Percentiles rank a stretch among this genome's conserved stretches.
Evolutionary conservation across 805 yeast genomes (phyloP).

Genomic region (Ogataea philodendri): DNA sequence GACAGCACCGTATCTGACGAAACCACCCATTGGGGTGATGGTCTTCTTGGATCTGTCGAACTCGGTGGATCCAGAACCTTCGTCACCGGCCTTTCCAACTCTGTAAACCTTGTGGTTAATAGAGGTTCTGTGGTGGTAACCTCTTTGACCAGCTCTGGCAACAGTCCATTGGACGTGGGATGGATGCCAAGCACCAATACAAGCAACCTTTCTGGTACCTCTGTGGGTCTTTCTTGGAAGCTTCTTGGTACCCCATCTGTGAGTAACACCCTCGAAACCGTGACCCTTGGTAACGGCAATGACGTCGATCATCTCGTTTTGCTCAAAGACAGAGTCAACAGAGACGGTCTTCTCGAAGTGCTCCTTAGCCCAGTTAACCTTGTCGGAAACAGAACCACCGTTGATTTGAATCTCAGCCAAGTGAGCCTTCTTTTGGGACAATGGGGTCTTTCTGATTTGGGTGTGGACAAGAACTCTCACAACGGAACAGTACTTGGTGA

Average conservation of each 20-base stretch:
- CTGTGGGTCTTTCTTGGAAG: conserved; percentile 99
- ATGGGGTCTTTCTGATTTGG: conserved; percentile 98
- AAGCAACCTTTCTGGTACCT: conserved; percentile 99
- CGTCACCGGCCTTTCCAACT: conserved; percentile 95
- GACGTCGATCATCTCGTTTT: conserved; percentile 97
- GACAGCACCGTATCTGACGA: conserved; percentile 98
- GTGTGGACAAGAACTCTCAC: conserved; percentile 99
- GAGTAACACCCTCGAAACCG: conserved; percentile 99
- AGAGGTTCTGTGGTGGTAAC: conserved; percentile 99
- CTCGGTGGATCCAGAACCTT: conserved; percentile 90
- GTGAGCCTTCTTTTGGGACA: conserved; percentile 99
- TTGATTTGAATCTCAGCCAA: conserved; percentile 99
- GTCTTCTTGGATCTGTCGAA: conserved; percentile 99
- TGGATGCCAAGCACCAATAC: conserved; percentile 99
- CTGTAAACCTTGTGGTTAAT: conserved; percentile 99
- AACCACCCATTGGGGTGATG: conserved; percentile 99
- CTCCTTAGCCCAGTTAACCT: conserved; percentile 97
- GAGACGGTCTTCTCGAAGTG: conserved; percentile 99
- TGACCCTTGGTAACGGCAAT: conserved; percentile 99
- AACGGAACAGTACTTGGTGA: conserved; percentile 95
- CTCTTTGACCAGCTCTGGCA: conserved; percentile 99
- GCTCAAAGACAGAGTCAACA: conserved; percentile 95
- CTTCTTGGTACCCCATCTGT: conserved; percentile 99
- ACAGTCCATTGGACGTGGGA: conserved; percentile 99
- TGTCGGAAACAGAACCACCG: conserved; percentile 98